Percentiles rank a stretch among this genome's conserved stretches.
These are phyloP conservation scores for Arabidopsis lyrata DNA, from an alignment of 441 rosid genomes.

Conservation along the genomic window DNA sequence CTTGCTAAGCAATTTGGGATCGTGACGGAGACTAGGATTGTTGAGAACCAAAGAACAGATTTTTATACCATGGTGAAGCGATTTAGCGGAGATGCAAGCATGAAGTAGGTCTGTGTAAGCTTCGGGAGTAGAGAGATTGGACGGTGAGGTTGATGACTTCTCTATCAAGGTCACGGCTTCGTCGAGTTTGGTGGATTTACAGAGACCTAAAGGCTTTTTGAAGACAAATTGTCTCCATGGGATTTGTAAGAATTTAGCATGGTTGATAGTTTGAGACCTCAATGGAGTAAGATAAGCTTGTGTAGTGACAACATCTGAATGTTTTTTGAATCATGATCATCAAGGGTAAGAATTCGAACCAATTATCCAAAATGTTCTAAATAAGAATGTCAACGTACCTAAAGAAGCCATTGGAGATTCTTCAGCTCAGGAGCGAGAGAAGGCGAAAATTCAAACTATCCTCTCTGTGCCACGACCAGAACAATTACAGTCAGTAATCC, in stretches of 20 bases:
- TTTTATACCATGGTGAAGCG: constrained; percentile 49
- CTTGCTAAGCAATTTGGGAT: constrained; percentile 47
- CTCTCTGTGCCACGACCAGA: neutral
- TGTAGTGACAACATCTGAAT: constrained; percentile 18
- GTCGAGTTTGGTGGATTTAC: constrained; percentile 34
- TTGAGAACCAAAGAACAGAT: constrained; percentile 44
- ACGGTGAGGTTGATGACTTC: constrained; percentile 38
- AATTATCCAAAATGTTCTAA: neutral
- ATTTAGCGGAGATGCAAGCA: constrained; percentile 50
- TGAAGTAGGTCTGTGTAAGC: constrained; percentile 49
- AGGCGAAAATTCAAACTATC: neutral
- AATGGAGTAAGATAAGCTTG: constrained; percentile 27
- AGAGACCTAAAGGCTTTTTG: constrained; percentile 20
- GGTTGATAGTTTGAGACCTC: constrained; percentile 6
- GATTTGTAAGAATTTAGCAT: constrained; percentile 13
- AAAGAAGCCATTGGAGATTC: constrained; percentile 25
- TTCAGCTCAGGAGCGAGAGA: neutral
- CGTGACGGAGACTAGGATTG: constrained; percentile 36
- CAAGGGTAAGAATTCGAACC: neutral
- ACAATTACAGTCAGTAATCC: too few relatives aligned
- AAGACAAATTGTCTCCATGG: neutral
- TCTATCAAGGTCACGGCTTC: constrained; percentile 39
- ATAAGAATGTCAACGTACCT: constrained; percentile 23
- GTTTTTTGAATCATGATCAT: neutral
- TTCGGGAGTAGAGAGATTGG: constrained; percentile 30